Percentiles rank a stretch among this genome's conserved stretches.
Evolutionary conservation across 148 eudicot genomes (phyloP).

Genomic region (Polygonum maritimum): DNA sequence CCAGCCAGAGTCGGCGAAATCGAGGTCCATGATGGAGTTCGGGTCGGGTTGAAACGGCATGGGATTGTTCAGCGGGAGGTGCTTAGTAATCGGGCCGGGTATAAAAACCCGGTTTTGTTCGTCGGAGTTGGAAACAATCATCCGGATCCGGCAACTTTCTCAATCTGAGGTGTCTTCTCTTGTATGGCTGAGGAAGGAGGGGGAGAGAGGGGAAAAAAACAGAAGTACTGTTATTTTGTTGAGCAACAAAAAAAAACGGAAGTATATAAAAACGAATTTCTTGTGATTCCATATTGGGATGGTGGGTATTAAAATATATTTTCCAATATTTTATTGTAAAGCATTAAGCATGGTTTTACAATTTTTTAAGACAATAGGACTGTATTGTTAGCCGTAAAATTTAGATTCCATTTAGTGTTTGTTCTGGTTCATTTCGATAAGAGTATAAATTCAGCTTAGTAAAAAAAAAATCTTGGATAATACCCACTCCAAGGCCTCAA

Average conservation of each 20-base stretch:
- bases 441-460: too few species aligned
- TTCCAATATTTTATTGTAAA: too few species aligned
- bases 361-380: too few species aligned
- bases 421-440: too few species aligned
- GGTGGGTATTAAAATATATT: background rate
- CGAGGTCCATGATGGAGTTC: slow-evolving; percentile 50
- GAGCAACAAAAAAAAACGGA: background rate
- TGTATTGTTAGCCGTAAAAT: too few species aligned
- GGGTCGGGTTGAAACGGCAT: slow-evolving; percentile 9
- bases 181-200: background rate
- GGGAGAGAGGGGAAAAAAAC: background rate
- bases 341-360: too few species aligned
- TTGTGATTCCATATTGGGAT: background rate
- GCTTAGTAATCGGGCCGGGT: background rate
- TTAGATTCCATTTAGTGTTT: too few species aligned
- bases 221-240: too few species aligned
- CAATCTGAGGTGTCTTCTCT: background rate
- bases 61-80: background rate
- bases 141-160: background rate
- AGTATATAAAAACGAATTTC: background rate
- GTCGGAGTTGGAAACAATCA: slow-evolving; percentile 11
- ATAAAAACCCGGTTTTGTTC: background rate
- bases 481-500: too few species aligned
- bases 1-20: slow-evolving; percentile 68
- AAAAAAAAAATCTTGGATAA: too few species aligned